Base-by-base conservation (phyloP, 2,329 filamentous ascomycete genomes). In the Colletotrichum costaricense region DNA sequence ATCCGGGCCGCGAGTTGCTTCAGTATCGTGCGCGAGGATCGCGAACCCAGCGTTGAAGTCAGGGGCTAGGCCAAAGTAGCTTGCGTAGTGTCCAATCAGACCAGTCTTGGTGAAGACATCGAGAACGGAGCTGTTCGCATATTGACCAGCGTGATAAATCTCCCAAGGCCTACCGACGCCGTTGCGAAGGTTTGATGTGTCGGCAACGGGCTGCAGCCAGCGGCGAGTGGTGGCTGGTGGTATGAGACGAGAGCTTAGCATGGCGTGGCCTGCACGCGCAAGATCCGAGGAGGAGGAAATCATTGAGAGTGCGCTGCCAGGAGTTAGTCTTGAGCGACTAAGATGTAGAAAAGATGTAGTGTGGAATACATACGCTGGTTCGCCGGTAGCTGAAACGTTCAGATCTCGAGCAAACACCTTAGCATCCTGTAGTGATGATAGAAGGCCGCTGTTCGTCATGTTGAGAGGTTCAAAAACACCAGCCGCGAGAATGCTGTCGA, bases 181-280 rank as follows among this genome's bases (percentile, higher is more conserved):
- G 52, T 82, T 82, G 28, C 81, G 80, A 2, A 82, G 69, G 67
- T 82, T 82, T 1, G 80, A 82, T 4, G 80, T 81, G 28, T 80
- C 79, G 28, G 64, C 70, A 16, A 76, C 68, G 2, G 79, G 75
- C 12, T 77, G 79, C 0, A 82, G 77, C 81, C 81, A 82, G 42
- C 80, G 79, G 26, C 81, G 80, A 0, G 78, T 82, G 2, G 76
- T 30, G 0, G 75, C 70, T 1, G 76, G 57, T 0, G 75, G 52
- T 9, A 81, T 57, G 0, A 82, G 75, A 0, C 56, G 63, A 0
- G 80, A 80, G 3, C 72, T 75, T 3, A 79, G 71, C 55, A 79
- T 78, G 28, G 75, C 68, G 60, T 71, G 28, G 49, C 78, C 78
- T 38, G 73, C 73, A 5, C 38, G 63, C 62, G 77, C 76, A 7